These are phyloP conservation scores for Diaporthe citrichinensis DNA, from an alignment of 2,329 filamentous ascomycete species.

Conservation along the genomic window DNA sequence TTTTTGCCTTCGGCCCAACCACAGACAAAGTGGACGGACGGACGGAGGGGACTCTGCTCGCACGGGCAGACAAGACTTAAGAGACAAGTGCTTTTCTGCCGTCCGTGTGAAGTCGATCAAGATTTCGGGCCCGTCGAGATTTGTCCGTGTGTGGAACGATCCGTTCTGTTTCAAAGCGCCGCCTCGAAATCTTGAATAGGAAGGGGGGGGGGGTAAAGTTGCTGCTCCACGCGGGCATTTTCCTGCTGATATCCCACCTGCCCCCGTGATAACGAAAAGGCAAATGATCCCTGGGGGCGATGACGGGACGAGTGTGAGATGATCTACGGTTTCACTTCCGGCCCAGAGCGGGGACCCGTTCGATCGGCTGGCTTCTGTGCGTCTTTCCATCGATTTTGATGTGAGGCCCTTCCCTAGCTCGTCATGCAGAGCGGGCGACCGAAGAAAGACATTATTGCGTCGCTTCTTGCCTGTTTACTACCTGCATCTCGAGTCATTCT, in stretches of 20 bases:
- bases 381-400: conserved; percentile 27
- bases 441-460: background rate
- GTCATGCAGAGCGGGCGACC: conserved; percentile 2
- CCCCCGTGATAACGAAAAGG: conserved; percentile 6
- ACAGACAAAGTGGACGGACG: conserved; percentile 9
- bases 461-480: background rate
- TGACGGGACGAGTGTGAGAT: conserved; percentile 37
- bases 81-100: conserved; percentile 12
- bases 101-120: conserved; percentile 23
- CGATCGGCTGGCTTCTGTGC: conserved; percentile 36
- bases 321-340: conserved; percentile 39
- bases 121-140: conserved; percentile 13
- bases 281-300: conserved; percentile 15
- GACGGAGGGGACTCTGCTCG: conserved; percentile 15
- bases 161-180: conserved; percentile 30
- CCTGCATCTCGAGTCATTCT: background rate
- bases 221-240: conserved; percentile 18
- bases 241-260: conserved; percentile 12
- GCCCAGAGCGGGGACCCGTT: conserved; percentile 33
- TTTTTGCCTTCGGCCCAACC: conserved; percentile 6
- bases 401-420: conserved; percentile 5
- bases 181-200: conserved; percentile 7
- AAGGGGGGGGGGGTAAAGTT: background rate
- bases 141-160: conserved; percentile 23
- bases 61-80: conserved; percentile 8